Conservation (phyloP, 257 asterid genomes). For the Eucommia ulmoides region DNA sequence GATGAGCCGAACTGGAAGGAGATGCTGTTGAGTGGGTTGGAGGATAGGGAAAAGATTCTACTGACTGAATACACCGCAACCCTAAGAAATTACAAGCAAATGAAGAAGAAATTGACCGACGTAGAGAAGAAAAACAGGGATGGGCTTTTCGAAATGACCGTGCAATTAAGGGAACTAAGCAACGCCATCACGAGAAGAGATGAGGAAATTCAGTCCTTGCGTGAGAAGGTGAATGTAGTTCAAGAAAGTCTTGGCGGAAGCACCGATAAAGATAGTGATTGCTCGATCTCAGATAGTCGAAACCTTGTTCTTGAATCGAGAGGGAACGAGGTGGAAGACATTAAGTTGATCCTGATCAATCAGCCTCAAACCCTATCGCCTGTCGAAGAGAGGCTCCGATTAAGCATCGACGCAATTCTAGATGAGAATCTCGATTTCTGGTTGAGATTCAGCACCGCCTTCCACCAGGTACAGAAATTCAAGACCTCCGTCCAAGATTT, state of each 20-base stretch:
- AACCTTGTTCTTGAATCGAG: constrained; percentile 14
- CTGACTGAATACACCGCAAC: constrained; percentile 58
- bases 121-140: constrained; percentile 58
- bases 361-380: constrained; percentile 25
- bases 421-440: constrained; percentile 89
- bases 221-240: constrained; percentile 21
- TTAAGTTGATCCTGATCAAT: constrained; percentile 16
- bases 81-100: constrained; percentile 70
- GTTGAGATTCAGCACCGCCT: constrained; percentile 82
- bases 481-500: constrained; percentile 60
- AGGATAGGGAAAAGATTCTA: constrained; percentile 63
- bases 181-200: constrained; percentile 46
- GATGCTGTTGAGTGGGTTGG: constrained; percentile 58
- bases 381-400: constrained; percentile 60
- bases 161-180: constrained; percentile 59
- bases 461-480: constrained; percentile 81
- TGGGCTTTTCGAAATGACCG: constrained; percentile 38
- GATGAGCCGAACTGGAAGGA: constrained; percentile 57
- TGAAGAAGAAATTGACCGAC: constrained; percentile 52
- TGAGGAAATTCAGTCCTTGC: constrained; percentile 49
- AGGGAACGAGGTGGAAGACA: constrained; percentile 20
- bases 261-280: constrained; percentile 11
- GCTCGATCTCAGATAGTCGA: constrained; percentile 2
- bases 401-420: constrained; percentile 58
- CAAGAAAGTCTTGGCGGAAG: constrained; percentile 16